Evolutionary conservation across 2,329 filamentous ascomycete species (phyloP).

Genomic region (Xylaria sp.): DNA sequence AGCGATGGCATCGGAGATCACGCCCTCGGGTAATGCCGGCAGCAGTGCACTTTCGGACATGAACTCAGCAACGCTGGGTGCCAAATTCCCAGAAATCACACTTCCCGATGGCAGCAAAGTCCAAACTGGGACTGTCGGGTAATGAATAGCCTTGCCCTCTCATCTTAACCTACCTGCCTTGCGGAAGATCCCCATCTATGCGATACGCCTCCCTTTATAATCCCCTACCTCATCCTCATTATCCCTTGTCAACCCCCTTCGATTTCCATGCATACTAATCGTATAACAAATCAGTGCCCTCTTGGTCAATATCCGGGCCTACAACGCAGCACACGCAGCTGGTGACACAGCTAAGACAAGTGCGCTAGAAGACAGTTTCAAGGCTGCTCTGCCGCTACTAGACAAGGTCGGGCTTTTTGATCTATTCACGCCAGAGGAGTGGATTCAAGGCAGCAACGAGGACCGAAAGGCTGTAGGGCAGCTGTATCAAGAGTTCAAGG

Average conservation of each 20-base stretch:
- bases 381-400: constrained; percentile 42
- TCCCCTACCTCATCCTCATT: neutral
- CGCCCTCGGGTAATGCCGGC: constrained; percentile 20
- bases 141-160: constrained; percentile 3
- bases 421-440: constrained; percentile 45
- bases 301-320: constrained; percentile 45
- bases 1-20: constrained; percentile 27
- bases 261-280: constrained; percentile 7
- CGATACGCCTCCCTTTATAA: neutral
- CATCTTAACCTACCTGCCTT: neutral
- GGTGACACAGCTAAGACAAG: constrained; percentile 38
- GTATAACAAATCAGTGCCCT: constrained; percentile 37
- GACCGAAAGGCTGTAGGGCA: constrained; percentile 43
- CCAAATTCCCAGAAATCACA: constrained; percentile 46
- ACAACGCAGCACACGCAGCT: constrained; percentile 43
- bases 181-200: neutral
- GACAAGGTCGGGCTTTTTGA: constrained; percentile 46
- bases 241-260: neutral
- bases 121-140: constrained; percentile 49
- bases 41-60: constrained; percentile 38
- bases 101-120: constrained; percentile 46
- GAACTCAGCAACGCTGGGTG: constrained; percentile 45
- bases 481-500: constrained; percentile 43
- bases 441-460: constrained; percentile 44
- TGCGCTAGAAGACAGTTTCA: constrained; percentile 40